These are phyloP conservation scores for Cutaneotrichosporon spelunceum DNA, from an alignment of 1,284 basidiomycete species.

Conservation along the genomic window DNA sequence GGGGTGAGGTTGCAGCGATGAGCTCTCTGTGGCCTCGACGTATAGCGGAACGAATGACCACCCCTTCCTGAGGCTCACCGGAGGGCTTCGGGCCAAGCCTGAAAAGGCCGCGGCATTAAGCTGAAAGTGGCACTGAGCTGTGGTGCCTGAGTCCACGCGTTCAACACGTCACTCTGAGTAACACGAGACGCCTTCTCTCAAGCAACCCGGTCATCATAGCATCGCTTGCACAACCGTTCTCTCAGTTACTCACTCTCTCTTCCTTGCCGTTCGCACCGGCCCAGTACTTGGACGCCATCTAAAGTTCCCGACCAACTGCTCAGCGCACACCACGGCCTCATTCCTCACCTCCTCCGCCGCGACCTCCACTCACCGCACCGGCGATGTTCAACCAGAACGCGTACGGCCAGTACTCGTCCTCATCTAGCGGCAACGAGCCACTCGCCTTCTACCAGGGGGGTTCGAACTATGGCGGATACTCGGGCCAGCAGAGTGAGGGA, in stretches of 20 bases:
- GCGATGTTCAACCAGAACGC: constrained; percentile 31
- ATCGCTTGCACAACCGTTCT: neutral
- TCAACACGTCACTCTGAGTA: constrained; percentile 6
- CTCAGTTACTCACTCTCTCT: neutral
- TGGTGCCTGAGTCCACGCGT: constrained; percentile 2
- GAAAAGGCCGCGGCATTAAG: constrained; percentile 1
- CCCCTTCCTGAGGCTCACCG: neutral
- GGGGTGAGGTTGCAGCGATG: constrained; percentile 16
- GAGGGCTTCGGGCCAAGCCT: neutral
- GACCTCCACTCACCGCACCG: constrained; percentile 12
- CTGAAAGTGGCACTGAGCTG: neutral
- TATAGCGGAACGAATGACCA: constrained; percentile 1
- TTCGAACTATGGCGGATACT: constrained; percentile 13
- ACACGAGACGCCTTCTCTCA: neutral
- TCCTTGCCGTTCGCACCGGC: neutral
- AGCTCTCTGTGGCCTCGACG: constrained; percentile 2
- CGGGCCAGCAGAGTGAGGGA: constrained; percentile 7
- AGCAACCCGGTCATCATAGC: neutral
- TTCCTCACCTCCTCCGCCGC: constrained; percentile 2
- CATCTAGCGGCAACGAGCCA: constrained; percentile 28
- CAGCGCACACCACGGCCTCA: neutral
- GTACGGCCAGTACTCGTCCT: constrained; percentile 23
- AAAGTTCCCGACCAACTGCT: neutral
- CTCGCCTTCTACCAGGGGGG: constrained; percentile 44
- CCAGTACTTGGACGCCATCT: neutral